Evolutionary conservation across 768 basidiomycete species (phyloP), one percentile per base, ranked within the genome.

Genomic region (Suillus tomentosus): DNA sequence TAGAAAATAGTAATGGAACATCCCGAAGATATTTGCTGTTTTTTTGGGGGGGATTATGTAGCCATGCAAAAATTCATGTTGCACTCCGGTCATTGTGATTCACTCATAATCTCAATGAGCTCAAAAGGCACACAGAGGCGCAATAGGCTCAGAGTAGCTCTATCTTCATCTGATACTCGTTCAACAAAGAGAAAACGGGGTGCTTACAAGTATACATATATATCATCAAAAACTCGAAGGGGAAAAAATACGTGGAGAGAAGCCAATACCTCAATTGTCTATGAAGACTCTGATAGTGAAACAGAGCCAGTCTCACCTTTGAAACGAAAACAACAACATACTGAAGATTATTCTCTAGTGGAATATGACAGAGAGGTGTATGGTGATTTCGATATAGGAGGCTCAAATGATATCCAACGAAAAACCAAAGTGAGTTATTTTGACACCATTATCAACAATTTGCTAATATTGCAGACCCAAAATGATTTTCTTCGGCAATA

Each of bases 401-500:
- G 22, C 27, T 3, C 27, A 27, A 27, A 27, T 27, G 34, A 36
- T 27, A 27, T 27, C 27, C 27, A 36, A 36, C 0, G 22, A 24
- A 48, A 24, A 3, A 48, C 22, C 2, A 48, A 60, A 60, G 47
- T 43, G 47, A 60, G 55, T 60, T 24, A 36, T 36, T 36, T 36
- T 36, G 5, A 36, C 5, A 36, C 5, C 5, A 36, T 27, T 27
- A 27, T 27, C 27, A 27, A 27, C 27, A 27, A 27, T 27, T 27
- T 2, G 27, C 27, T 3, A 36, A 36, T 1, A 36, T 47, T 48
- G 13, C 22, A 48, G 47, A 24, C 47, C 3, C 47, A 47, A 63
- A 63, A 63, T 58, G 43, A 63, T 58, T 63, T 58, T 27, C 39
- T 58, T 10, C 0, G 24, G 13, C 34, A 63, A 6, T 59, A 43